Conservation (phyloP, 164 flowering plant genomes). For the Annona squamosa region DNA sequence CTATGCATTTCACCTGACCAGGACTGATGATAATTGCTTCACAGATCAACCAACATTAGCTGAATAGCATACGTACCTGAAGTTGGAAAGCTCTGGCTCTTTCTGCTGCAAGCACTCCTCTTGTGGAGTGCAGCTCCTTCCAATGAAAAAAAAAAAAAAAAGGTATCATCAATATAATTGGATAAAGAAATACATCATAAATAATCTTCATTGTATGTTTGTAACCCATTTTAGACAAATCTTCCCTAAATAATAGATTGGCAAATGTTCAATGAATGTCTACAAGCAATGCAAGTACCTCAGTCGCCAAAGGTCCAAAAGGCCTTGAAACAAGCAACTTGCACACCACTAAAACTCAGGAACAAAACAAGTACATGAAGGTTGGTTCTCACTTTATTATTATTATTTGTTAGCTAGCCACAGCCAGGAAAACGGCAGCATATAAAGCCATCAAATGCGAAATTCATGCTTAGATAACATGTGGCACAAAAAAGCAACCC, state of each 20-base stretch:
- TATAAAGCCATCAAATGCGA: too few relatives aligned
- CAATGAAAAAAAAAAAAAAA: neutral
- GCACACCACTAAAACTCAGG: neutral
- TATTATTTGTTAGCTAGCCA: too few relatives aligned
- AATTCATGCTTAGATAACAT: too few relatives aligned
- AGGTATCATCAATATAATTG: neutral
- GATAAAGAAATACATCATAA: too few relatives aligned
- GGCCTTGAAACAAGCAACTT: neutral
- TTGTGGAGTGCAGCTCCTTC: conserved; percentile 96
- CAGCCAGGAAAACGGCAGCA: too few relatives aligned
- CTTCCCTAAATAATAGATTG: neutral
- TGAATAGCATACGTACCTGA: conserved; percentile 43
- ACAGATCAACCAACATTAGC: neutral
- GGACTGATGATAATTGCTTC: neutral
- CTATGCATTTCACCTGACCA: neutral
- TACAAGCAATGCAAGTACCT: neutral
- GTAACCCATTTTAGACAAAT: neutral
- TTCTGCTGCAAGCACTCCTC: conserved; percentile 94
- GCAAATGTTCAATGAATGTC: neutral
- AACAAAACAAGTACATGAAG: too few relatives aligned
- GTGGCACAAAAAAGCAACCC: too few relatives aligned
- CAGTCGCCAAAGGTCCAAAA: neutral
- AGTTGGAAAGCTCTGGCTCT: conserved; percentile 90
- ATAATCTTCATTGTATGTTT: neutral
- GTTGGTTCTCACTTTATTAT: too few relatives aligned